Percentiles rank a stretch among this genome's conserved stretches.
Evolutionary conservation across 164 flowering plant species (phyloP).

Genomic region (Magnolia kwangsiensis): DNA sequence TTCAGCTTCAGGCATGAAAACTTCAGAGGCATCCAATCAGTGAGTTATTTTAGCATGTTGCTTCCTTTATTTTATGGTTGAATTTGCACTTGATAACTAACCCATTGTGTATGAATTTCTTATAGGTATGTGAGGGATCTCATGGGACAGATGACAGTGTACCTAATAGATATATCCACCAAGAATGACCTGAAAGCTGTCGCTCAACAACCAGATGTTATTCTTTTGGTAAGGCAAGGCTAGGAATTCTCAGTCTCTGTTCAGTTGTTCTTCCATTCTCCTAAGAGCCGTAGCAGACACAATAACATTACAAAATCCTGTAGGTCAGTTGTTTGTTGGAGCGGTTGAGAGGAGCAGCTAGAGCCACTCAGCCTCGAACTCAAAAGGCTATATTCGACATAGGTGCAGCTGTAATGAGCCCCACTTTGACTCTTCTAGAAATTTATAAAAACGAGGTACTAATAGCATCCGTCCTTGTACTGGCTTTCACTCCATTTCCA

Average conservation of each 20-base stretch:
- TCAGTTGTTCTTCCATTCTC: not conserved
- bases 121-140: constrained; percentile 75
- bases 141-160: constrained; percentile 54
- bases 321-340: constrained; percentile 89
- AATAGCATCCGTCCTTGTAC: not conserved
- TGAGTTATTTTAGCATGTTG: constrained; percentile 29
- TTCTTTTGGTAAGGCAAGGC: constrained; percentile 48
- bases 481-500: not conserved
- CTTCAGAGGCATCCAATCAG: constrained; percentile 73
- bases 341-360: constrained; percentile 88
- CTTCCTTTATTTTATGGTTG: not conserved
- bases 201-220: constrained; percentile 75
- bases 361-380: constrained; percentile 79
- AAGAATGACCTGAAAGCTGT: constrained; percentile 57
- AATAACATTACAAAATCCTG: constrained; percentile 4
- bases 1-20: constrained; percentile 67
- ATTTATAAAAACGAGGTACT: constrained; percentile 88
- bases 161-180: constrained; percentile 56
- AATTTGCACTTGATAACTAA: not conserved
- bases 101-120: constrained; percentile 3
- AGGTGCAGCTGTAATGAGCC: constrained; percentile 66
- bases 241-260: not conserved
- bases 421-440: constrained; percentile 64
- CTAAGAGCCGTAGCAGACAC: constrained; percentile 1
- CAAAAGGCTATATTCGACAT: constrained; percentile 84